Evolutionary conservation across 345 rosid genomes (phyloP), one percentile per base, ranked within the genome.

Genomic region (Pistacia atlantica): DNA sequence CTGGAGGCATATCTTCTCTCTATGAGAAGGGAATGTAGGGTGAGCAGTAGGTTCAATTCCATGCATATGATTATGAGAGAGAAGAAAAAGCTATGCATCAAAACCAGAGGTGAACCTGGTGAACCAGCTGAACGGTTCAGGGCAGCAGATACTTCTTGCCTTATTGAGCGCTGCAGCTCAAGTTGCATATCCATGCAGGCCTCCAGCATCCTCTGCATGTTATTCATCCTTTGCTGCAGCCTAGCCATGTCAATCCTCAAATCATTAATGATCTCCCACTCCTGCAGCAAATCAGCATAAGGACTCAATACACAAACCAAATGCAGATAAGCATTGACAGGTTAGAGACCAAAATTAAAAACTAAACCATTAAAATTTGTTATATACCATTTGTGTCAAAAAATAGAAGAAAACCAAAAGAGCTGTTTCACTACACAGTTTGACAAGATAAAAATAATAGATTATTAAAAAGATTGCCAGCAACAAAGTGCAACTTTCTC

Each of bases 121-220:
- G 85, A 66, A 77, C 79, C 84, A 8, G 80, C 76, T 18, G 97
- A 78, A 11, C 92, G 90, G 79, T 91, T 90, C 81, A 95, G 83
- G 0, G 99, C 97, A 8, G 96, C 91, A 14, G 97, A 93, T 65
- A 93, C 91, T 82, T 95, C 99, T 74, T 93, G 98, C 80, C 90
- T 89, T 73, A 95, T 89, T 60, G 97, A 91, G 72, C 96, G 87
- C 78, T 93, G 99, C 86, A 95, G 78, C 88, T 95, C 97, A 18
- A 91, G 93, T 81, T 95, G 99, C 99, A 95, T 95, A 76, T 95
- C 98, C 99, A 95, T 95, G 85, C 99, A 95, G 63, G 98, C 86
- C 85, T 90, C 98, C 73, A 95, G 83, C 94, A 90, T 93, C 79
- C 94, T 84, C 84, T 95, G 98, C 88, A 95, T 80, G 83, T 81